Conservation (phyloP, 1,284 basidiomycete genomes). For the Leccinum fuscescens region DNA sequence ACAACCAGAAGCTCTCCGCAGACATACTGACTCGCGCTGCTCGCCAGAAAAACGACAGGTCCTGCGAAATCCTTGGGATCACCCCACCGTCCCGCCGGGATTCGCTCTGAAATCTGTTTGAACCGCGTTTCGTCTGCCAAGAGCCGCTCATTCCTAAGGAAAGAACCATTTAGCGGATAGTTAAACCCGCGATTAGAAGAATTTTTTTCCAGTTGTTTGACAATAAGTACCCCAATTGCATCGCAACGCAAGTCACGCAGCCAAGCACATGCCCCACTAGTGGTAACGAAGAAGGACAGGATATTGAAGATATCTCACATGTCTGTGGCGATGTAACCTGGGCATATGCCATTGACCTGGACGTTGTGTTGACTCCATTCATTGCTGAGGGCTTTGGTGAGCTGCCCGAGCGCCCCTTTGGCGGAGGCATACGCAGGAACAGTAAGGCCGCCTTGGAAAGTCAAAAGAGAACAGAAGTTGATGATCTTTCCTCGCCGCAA, state of each 20-base stretch:
- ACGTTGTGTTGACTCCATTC: conserved; percentile 83
- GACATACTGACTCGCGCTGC: conserved; percentile 83
- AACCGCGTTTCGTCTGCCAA: conserved; percentile 72
- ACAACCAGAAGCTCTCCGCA: conserved; percentile 84
- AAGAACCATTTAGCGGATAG: conserved; percentile 23
- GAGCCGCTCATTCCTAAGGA: conserved; percentile 72
- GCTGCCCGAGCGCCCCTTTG: conserved; percentile 82
- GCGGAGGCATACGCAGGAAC: conserved; percentile 92
- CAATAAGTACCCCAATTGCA: conserved; percentile 8
- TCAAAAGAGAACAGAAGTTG: conserved; percentile 77
- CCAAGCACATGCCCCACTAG: not conserved
- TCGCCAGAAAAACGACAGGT: conserved; percentile 87
- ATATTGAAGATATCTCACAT: conserved; percentile 51
- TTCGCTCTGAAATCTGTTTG: conserved; percentile 89
- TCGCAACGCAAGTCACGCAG: conserved; percentile 6
- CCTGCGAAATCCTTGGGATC: conserved; percentile 87
- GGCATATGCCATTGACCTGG: conserved; percentile 88
- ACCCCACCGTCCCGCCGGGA: conserved; percentile 92
- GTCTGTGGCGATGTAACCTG: conserved; percentile 91
- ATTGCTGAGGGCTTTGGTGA: conserved; percentile 62
- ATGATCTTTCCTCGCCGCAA: conserved; percentile 76
- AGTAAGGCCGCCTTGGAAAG: conserved; percentile 78
- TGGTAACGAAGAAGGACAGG: conserved; percentile 4
- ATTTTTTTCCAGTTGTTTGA: conserved; percentile 1
- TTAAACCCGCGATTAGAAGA: conserved; percentile 9